Conservation (phyloP, 306 rosid genomes). For the Gleditsia sinensis region DNA sequence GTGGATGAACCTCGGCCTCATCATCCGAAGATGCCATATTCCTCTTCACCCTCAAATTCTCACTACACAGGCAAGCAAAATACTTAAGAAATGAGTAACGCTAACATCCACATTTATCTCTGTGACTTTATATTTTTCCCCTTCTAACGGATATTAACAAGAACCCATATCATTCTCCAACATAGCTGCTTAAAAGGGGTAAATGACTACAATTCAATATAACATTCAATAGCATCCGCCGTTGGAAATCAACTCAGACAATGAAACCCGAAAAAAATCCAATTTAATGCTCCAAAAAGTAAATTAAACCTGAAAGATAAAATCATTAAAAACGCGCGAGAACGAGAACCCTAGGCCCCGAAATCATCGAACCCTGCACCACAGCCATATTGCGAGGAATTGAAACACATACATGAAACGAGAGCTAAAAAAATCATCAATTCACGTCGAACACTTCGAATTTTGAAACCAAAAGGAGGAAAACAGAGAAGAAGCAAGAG, state of each 20-base stretch:
- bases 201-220: not conserved
- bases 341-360: not conserved
- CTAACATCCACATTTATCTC: not conserved
- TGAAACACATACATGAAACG: not conserved
- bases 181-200: not conserved
- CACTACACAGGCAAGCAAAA: conserved; percentile 29
- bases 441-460: not conserved
- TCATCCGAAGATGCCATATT: conserved; percentile 83
- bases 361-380: not conserved
- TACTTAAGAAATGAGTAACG: not conserved
- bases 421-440: not conserved
- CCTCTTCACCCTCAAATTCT: conserved; percentile 29
- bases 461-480: not conserved
- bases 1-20: conserved; percentile 56
- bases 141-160: not conserved
- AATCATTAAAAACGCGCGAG: not conserved
- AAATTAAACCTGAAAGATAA: not conserved
- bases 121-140: not conserved
- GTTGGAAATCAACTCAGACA: not conserved
- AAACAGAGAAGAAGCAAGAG: not conserved
- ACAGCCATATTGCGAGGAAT: not conserved
- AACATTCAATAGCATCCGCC: not conserved
- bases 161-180: not conserved
- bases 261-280: not conserved
- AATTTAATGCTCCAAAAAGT: not conserved